Base-by-base conservation (phyloP, 345 rosid species). In the Clarkia xantiana region DNA sequence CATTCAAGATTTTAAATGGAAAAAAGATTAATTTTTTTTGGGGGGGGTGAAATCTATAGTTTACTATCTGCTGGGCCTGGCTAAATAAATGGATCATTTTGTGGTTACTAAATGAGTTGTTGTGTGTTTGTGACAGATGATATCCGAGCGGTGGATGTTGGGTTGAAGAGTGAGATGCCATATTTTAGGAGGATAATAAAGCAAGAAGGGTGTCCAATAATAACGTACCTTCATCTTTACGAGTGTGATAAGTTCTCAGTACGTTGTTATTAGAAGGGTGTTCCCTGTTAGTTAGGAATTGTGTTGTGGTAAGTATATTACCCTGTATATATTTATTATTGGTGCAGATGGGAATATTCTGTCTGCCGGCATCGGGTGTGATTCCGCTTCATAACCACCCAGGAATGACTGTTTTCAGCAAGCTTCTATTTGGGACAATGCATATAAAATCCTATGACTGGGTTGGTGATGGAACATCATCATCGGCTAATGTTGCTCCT, bases 361-460 rank as follows among this genome's bases (percentile, higher is more conserved):
- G 96, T 68, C 78, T 93, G 70, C 99, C 96, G 3, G 87, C 90
- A 10, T 69, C 78, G 11, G 87, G 79, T 47, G 90, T 78, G 48
- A 74, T 93, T 65, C 99, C 96, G 1, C 94, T 93, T 44, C 99
- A 93, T 62, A 80, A 93, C 51, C 99, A 93, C 71, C 96, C 99
- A 6, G 84, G 78, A 59, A 93, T 93, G 99, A 93, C 96, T 0
- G 96, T 93, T 39, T 93, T 93, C 57, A 80, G 95, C 67, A 87
- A 87, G 76, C 82, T 93, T 52, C 80, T 93, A 7, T 84, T 84
- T 13, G 96, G 99, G 63, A 66, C 85, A 3, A 74, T 87, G 96
- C 95, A 93, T 67, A 82, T 93, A 53, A 93, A 86, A 71, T 87
- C 99, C 3, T 93, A 78, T 39, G 99, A 93, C 60, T 93, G 95